Conservation (phyloP, 371 early-diverging fungal species). For the Actinomucor elegans region DNA sequence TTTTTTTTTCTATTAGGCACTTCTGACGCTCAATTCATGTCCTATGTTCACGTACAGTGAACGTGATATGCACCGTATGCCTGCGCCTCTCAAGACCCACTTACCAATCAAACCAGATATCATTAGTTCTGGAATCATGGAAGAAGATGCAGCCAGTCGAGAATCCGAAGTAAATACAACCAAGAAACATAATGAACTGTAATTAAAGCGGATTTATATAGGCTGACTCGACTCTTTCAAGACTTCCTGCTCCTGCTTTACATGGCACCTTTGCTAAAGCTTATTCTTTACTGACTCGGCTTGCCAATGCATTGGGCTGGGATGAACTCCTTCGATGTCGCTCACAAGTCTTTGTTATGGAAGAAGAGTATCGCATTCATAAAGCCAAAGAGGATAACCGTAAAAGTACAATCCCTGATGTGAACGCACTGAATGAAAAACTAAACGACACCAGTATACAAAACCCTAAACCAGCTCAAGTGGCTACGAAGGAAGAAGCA, state of each 20-base stretch:
- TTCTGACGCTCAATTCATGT: slow-evolving; percentile 93
- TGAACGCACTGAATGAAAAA: not conserved
- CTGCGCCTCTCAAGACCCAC: slow-evolving; percentile 76
- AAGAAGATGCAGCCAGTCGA: slow-evolving; percentile 70
- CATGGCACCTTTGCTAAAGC: slow-evolving; percentile 92
- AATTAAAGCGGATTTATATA: too few species aligned
- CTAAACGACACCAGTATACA: not conserved
- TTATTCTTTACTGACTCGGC: slow-evolving; percentile 76
- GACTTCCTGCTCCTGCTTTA: slow-evolving; percentile 85
- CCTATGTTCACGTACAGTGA: slow-evolving; percentile 96
- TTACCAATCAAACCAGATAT: slow-evolving; percentile 76
- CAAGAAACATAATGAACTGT: too few species aligned
- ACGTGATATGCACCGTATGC: slow-evolving; percentile 89
- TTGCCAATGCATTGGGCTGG: slow-evolving; percentile 90
- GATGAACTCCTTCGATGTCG: slow-evolving; percentile 87
- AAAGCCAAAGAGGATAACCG: slow-evolving; percentile 60
- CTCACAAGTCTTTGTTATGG: slow-evolving; percentile 94
- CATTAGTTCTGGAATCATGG: slow-evolving; percentile 56
- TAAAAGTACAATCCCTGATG: not conserved
- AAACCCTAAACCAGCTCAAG: not conserved
- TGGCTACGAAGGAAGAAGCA: not conserved
- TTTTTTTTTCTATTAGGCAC: too few species aligned
- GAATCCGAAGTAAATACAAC: slow-evolving; percentile 59
- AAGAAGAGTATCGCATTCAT: slow-evolving; percentile 90
- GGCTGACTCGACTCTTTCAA: slow-evolving; percentile 59